Conservation (phyloP, 331 rosid species). For the Ulmus americana region DNA sequence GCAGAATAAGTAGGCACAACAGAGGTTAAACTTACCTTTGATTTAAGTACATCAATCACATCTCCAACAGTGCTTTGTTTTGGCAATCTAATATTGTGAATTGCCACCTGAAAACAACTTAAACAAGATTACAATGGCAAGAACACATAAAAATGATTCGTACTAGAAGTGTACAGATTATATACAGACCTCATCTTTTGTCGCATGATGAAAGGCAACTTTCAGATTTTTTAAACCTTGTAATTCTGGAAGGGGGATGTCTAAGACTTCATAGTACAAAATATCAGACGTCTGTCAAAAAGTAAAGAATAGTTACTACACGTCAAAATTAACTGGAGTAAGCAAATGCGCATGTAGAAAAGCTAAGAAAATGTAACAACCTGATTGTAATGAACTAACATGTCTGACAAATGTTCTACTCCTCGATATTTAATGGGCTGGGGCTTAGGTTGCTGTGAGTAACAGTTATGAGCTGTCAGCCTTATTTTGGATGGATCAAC, state of each 20-base stretch:
- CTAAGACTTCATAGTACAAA: slow-evolving; percentile 83
- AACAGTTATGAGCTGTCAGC: slow-evolving; percentile 87
- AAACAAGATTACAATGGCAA: slow-evolving; percentile 10
- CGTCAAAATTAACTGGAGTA: neutral
- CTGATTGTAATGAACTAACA: slow-evolving; percentile 87
- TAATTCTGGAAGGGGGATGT: slow-evolving; percentile 88
- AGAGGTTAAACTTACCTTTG: slow-evolving; percentile 49
- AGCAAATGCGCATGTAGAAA: neutral
- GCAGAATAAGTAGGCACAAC: neutral
- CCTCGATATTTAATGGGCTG: slow-evolving; percentile 82
- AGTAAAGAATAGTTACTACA: slow-evolving; percentile 4
- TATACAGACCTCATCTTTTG: slow-evolving; percentile 74
- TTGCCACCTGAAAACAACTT: slow-evolving; percentile 52
- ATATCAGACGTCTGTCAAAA: slow-evolving; percentile 65
- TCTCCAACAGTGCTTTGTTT: slow-evolving; percentile 80
- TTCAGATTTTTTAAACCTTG: slow-evolving; percentile 75
- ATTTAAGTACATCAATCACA: slow-evolving; percentile 67
- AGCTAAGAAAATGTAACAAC: slow-evolving; percentile 29
- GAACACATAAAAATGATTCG: slow-evolving; percentile 1
- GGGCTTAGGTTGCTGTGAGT: slow-evolving; percentile 91
- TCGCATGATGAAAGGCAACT: slow-evolving; percentile 82
- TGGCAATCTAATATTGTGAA: slow-evolving; percentile 77
- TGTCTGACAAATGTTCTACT: slow-evolving; percentile 73
- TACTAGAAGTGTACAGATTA: slow-evolving; percentile 1
- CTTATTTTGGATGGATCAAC: slow-evolving; percentile 79